Conservation (phyloP, 73 alveolate genomes). For the Durusdinium trenchii region DNA sequence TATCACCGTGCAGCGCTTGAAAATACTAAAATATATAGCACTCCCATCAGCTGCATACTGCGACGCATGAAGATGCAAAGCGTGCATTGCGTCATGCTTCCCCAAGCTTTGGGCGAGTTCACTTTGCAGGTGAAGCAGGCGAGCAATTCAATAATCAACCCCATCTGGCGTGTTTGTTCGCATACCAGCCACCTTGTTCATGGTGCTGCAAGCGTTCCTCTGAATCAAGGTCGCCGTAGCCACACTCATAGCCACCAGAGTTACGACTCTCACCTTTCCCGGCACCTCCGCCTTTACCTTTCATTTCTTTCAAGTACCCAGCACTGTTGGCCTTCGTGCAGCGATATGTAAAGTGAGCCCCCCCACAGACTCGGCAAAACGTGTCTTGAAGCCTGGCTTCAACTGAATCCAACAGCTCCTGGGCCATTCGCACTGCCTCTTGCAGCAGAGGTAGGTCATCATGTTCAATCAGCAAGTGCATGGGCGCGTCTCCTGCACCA, state of each 20-base stretch:
- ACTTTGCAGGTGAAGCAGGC: no score
- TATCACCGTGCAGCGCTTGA: no score
- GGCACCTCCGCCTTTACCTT: constrained; percentile 33
- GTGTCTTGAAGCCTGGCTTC: not conserved
- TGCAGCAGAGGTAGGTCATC: constrained; percentile 23
- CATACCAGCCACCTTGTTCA: not conserved
- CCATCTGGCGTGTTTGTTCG: not conserved
- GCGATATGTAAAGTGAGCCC: constrained; percentile 80
- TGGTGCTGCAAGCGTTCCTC: not conserved
- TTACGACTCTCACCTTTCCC: not conserved
- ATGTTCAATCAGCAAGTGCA: constrained; percentile 53
- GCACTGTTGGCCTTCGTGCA: constrained; percentile 61
- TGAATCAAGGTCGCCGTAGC: no score
- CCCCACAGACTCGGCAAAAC: constrained; percentile 55
- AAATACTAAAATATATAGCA: no score
- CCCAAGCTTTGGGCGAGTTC: no score
- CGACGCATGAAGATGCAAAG: no score
- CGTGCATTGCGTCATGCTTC: no score
- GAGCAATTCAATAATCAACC: no score
- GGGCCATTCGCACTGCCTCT: constrained; percentile 10
- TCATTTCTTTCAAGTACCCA: constrained; percentile 60
- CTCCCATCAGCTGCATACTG: no score
- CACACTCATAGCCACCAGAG: no score
- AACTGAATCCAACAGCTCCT: constrained; percentile 15
- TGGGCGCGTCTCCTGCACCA: not conserved